Conservation (phyloP, 805 yeast species). For the Zygoascus bituminiphila region DNA sequence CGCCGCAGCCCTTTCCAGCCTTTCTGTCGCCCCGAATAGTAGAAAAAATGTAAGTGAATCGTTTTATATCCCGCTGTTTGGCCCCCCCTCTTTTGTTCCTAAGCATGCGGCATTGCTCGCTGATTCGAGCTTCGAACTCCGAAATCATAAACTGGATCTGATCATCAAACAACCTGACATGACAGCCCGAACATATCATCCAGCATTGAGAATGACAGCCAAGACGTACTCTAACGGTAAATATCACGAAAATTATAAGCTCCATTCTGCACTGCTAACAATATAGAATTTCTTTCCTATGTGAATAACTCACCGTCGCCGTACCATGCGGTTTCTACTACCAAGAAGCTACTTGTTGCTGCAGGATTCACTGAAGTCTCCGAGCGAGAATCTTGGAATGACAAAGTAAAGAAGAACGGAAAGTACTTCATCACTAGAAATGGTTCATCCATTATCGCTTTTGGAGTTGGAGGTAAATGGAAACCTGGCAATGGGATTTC, state of each 20-base stretch:
- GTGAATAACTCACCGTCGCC: constrained; percentile 88
- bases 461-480: constrained; percentile 69
- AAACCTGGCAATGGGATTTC: constrained; percentile 73
- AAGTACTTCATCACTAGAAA: constrained; percentile 86
- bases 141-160: background rate
- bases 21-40: too few relatives aligned
- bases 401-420: constrained; percentile 42
- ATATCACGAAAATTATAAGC: background rate
- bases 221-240: background rate
- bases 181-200: background rate
- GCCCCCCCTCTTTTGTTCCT: too few relatives aligned
- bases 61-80: too few relatives aligned
- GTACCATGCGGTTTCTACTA: constrained; percentile 76
- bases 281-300: constrained; percentile 56
- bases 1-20: too few relatives aligned
- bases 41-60: too few relatives aligned
- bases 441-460: constrained; percentile 81
- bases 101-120: background rate
- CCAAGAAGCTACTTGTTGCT: constrained; percentile 42
- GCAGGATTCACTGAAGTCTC: constrained; percentile 69
- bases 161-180: background rate
- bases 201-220: background rate
- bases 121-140: background rate
- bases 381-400: constrained; percentile 68
- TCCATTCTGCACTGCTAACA: background rate